Percentiles rank a stretch among this genome's conserved stretches.
Conservation (phyloP, 2,329 filamentous ascomycete genomes). For the Alternaria angustiovoidea region DNA sequence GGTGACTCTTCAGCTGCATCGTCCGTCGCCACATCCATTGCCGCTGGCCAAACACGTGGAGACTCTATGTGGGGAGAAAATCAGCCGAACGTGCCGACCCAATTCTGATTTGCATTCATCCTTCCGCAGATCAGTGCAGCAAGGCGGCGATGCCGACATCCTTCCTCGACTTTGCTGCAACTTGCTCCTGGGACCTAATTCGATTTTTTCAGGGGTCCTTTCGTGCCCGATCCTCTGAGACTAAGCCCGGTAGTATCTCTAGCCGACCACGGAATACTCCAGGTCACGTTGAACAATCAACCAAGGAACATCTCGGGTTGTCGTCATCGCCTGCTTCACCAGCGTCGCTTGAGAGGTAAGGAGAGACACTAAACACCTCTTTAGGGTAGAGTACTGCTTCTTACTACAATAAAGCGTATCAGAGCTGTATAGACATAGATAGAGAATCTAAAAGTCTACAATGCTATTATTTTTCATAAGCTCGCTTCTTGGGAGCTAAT, state of each 20-base stretch:
- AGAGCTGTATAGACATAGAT: too few species aligned
- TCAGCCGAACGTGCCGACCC: constrained; percentile 30
- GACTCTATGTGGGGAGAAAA: constrained; percentile 26
- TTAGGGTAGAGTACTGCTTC: too few species aligned
- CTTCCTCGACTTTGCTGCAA: constrained; percentile 3
- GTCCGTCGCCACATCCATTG: not conserved
- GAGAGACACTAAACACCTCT: not conserved
- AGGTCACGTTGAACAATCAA: not conserved
- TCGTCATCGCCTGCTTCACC: not conserved
- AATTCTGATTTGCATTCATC: constrained; percentile 17
- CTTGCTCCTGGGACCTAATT: not conserved
- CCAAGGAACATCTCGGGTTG: not conserved
- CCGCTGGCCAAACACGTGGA: constrained; percentile 29
- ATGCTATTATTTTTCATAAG: too few species aligned
- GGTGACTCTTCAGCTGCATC: constrained; percentile 1
- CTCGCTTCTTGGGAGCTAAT: too few species aligned
- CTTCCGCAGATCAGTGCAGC: constrained; percentile 25
- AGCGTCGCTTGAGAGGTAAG: not conserved
- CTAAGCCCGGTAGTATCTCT: not conserved
- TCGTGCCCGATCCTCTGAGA: not conserved
- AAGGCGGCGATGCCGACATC: constrained; percentile 2
- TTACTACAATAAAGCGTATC: accelerated
- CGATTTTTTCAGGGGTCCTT: constrained; percentile 1
- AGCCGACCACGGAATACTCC: constrained; percentile 3
- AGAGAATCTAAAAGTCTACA: too few species aligned